Percentiles rank a stretch among this genome's conserved stretches.
Conservation (phyloP, 345 rosid species). For the Gossypium australe region DNA sequence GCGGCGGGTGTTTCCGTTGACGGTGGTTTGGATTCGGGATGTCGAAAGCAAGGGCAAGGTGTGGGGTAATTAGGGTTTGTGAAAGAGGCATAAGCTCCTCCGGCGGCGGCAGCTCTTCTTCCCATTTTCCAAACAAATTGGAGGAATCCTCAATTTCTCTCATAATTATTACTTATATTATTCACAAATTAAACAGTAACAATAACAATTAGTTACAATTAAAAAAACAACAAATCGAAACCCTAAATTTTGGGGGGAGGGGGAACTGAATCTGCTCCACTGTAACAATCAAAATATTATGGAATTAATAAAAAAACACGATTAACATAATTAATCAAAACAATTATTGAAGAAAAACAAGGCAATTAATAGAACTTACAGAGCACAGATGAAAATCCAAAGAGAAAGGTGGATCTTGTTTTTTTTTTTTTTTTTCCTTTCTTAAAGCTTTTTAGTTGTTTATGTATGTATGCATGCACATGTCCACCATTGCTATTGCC, state of each 20-base stretch:
- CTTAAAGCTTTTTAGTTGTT: background rate
- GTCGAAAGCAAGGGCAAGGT: conserved; percentile 90
- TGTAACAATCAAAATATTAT: background rate
- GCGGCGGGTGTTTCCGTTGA: conserved; percentile 22
- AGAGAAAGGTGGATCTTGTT: background rate
- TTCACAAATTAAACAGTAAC: background rate
- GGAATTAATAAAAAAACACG: background rate
- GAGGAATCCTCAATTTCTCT: conserved; percentile 28
- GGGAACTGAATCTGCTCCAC: background rate
- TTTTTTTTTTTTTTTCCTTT: background rate
- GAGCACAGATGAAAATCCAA: too few species aligned
- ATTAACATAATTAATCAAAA: background rate
- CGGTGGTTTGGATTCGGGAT: conserved; percentile 37
- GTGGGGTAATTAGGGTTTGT: conserved; percentile 83
- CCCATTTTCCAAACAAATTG: too few species aligned
- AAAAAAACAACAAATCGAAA: background rate
- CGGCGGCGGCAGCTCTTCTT: conserved; percentile 72
- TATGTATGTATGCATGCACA: too few species aligned
- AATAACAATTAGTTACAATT: too few species aligned
- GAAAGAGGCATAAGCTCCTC: conserved; percentile 86
- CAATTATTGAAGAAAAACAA: background rate
- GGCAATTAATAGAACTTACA: background rate
- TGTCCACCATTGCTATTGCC: too few species aligned
- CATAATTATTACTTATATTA: conserved; percentile 39
- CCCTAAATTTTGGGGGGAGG: background rate